A percentile compares a stretch with the other conserved stretches of the same genome.
Evolutionary conservation across 805 yeast species (phyloP).

Genomic region (Huiozyma naganishii): DNA sequence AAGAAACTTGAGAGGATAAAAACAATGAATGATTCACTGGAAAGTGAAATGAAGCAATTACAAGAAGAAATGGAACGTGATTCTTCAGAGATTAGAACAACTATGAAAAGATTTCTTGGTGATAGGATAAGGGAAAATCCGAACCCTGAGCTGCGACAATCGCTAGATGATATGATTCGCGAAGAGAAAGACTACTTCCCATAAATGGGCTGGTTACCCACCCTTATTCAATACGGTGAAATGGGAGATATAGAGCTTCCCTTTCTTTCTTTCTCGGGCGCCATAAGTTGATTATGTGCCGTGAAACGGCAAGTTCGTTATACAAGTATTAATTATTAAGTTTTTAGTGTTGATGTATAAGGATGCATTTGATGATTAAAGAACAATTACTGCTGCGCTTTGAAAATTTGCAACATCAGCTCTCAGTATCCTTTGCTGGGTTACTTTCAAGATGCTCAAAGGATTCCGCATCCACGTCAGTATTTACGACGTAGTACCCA

Average conservation of each 20-base stretch:
- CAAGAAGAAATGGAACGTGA: conserved; percentile 15
- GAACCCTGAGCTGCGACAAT: conserved; percentile 18
- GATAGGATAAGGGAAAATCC: conserved; percentile 9
- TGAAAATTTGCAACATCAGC: no score
- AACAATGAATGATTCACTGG: conserved; percentile 15
- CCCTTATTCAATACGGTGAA: not conserved
- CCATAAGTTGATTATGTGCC: no score
- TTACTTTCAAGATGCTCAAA: no score
- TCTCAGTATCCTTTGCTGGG: no score
- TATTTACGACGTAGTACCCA: no score
- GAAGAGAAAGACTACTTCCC: conserved; percentile 12
- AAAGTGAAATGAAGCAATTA: conserved; percentile 14
- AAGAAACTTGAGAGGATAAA: conserved; percentile 12
- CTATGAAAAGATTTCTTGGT: conserved; percentile 17
- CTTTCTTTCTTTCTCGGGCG: not conserved
- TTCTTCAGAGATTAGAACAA: conserved; percentile 10
- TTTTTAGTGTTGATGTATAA: no score
- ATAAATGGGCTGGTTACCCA: not conserved
- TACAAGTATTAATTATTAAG: no score
- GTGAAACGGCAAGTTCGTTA: no score
- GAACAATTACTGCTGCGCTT: no score
- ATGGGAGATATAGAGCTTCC: not conserved
- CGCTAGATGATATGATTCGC: conserved; percentile 20
- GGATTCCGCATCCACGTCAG: no score
- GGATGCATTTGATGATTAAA: no score